A percentile compares a stretch with the other conserved stretches of the same genome.
Conservation (phyloP, 805 yeast genomes). For the Candida awuae region DNA sequence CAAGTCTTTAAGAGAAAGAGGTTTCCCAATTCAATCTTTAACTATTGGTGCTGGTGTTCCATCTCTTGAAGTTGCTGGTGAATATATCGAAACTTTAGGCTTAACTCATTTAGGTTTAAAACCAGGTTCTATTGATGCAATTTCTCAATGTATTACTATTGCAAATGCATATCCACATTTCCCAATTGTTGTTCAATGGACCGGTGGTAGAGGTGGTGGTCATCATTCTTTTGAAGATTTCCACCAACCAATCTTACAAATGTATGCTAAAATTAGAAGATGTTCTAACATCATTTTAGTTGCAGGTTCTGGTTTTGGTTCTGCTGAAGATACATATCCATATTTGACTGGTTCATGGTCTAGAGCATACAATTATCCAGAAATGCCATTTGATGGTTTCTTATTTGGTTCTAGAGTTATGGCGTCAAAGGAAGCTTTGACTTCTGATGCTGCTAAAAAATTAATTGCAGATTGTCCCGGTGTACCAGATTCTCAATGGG, state of each 20-base stretch:
- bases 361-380: constrained; percentile 76
- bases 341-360: constrained; percentile 98
- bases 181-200: constrained; percentile 98
- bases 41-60: constrained; percentile 99
- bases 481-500: constrained; percentile 86
- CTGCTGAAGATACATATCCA: constrained; percentile 93
- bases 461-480: constrained; percentile 89
- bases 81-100: constrained; percentile 87
- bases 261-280: constrained; percentile 92
- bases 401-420: constrained; percentile 93
- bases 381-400: constrained; percentile 98
- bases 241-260: constrained; percentile 95
- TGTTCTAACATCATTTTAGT: constrained; percentile 80
- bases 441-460: constrained; percentile 88
- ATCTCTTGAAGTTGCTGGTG: constrained; percentile 92
- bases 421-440: constrained; percentile 94
- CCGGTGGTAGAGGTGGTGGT: constrained; percentile 99
- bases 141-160: constrained; percentile 75
- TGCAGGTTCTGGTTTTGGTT: constrained; percentile 98
- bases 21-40: constrained; percentile 92
- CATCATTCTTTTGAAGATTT: constrained; percentile 98
- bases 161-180: constrained; percentile 93
- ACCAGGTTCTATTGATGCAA: constrained; percentile 96
- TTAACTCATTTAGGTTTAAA: constrained; percentile 91
- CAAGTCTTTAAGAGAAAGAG: constrained; percentile 77